Percentiles rank a stretch among this genome's conserved stretches.
Evolutionary conservation across 2,329 filamentous ascomycete species (phyloP).

Genomic region (Neurospora crassa): DNA sequence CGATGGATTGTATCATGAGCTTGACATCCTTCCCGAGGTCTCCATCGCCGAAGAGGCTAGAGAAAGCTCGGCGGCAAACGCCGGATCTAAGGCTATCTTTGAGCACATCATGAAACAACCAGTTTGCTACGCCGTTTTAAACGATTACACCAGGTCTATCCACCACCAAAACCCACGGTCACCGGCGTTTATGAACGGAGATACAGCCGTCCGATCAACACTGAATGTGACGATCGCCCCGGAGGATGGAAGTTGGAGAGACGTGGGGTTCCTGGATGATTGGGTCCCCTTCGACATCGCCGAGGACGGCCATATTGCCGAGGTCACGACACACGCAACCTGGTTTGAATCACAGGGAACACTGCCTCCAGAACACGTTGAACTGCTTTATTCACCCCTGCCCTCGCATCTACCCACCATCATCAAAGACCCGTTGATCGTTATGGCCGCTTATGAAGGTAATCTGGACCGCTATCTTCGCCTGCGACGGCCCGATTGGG

Average conservation of each 20-base stretch:
- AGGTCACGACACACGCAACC: neutral
- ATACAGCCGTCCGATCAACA: conserved; percentile 22
- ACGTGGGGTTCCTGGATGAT: no score
- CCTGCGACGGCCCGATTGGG: conserved; percentile 19
- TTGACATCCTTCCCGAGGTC: conserved; percentile 8
- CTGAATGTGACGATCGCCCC: neutral
- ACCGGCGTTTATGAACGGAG: conserved; percentile 23
- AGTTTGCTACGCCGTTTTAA: conserved; percentile 24
- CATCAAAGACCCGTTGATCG: conserved; percentile 28
- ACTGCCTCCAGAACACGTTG: neutral
- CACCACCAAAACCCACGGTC: conserved; percentile 5
- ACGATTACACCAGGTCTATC: conserved; percentile 25
- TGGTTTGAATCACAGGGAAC: neutral
- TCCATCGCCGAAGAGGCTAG: conserved; percentile 9
- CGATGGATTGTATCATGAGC: conserved; percentile 20
- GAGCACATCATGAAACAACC: conserved; percentile 23
- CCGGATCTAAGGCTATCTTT: conserved; percentile 17
- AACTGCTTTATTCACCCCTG: conserved; percentile 23
- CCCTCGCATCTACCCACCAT: conserved; percentile 23
- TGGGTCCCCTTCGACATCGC: neutral
- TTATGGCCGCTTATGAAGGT: conserved; percentile 28
- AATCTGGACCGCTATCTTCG: conserved; percentile 30
- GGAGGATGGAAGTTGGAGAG: no score
- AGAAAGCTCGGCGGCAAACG: neutral
- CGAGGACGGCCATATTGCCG: neutral